Conservation (phyloP, 768 basidiomycete genomes). For the Boletus rufocinnamomeus region DNA sequence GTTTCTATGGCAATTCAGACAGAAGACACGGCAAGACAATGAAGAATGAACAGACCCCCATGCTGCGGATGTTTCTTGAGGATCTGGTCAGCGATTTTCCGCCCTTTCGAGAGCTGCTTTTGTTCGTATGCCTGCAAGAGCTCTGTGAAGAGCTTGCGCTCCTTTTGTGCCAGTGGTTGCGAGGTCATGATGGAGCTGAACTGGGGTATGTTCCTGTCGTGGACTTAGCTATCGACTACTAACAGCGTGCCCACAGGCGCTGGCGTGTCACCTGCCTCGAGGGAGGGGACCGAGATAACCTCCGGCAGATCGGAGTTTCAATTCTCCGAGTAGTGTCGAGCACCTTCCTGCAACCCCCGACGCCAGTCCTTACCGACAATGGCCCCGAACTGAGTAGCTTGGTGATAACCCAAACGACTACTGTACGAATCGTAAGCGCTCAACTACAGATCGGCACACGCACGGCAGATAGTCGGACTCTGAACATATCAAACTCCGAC, state of each 20-base stretch:
- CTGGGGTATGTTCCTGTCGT: not conserved
- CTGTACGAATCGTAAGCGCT: not conserved
- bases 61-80: conserved; percentile 95
- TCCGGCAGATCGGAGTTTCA: conserved; percentile 2
- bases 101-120: conserved; percentile 83
- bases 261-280: not conserved
- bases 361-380: not conserved
- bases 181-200: conserved; percentile 22
- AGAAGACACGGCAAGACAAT: not conserved
- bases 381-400: not conserved
- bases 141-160: conserved; percentile 83
- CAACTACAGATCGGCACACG: not conserved
- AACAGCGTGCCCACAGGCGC: not conserved
- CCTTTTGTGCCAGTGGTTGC: conserved; percentile 68
- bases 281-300: not conserved
- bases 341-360: not conserved
- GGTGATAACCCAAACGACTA: not conserved
- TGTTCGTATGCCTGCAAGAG: conserved; percentile 86
- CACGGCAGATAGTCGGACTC: conserved; percentile 1
- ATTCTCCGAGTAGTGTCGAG: not conserved
- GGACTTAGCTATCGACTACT: not conserved
- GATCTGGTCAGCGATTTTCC: conserved; percentile 90
- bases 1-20: conserved; percentile 61
- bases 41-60: conserved; percentile 67
- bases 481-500: conserved; percentile 12